Evolutionary conservation across 2,329 filamentous ascomycete genomes (phyloP).

Genomic region (Didymella pomorum): DNA sequence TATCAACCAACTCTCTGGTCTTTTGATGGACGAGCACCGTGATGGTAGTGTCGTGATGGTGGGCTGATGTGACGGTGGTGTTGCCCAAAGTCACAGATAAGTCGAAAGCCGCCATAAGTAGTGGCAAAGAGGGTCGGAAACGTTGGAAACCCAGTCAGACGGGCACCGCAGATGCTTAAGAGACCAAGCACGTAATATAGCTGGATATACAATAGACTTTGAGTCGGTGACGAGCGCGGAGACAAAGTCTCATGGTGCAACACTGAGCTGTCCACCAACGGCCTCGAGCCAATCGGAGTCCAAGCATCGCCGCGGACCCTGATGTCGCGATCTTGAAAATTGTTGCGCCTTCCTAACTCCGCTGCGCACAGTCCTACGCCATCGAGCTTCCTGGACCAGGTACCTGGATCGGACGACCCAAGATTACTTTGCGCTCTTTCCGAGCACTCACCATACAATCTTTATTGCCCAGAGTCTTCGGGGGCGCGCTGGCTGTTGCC

Average conservation of each 20-base stretch:
- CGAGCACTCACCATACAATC: slow-evolving; percentile 31
- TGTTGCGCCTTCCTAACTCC: slow-evolving; percentile 6
- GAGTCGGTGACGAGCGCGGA: slow-evolving; percentile 27
- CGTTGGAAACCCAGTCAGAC: background rate
- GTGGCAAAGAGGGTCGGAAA: background rate
- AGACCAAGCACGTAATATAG: background rate
- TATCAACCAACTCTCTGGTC: background rate
- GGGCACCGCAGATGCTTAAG: background rate
- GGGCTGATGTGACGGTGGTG: background rate
- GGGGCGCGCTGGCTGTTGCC: slow-evolving; percentile 33
- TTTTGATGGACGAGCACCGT: slow-evolving; percentile 19
- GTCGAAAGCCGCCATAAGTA: background rate
- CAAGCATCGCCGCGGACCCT: slow-evolving; percentile 2
- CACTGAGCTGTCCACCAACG: background rate
- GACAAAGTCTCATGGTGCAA: slow-evolving; percentile 15
- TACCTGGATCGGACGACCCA: background rate
- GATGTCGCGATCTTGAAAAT: slow-evolving; percentile 24
- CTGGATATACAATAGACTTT: background rate
- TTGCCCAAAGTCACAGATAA: background rate
- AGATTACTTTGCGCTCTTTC: background rate
- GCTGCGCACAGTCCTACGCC: background rate
- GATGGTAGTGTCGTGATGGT: slow-evolving; percentile 26
- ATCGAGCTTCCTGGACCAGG: background rate
- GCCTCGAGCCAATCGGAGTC: background rate
- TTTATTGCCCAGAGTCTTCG: slow-evolving; percentile 24